These are phyloP conservation scores for Vickermania spadyakhi DNA, from an alignment of 208 protist genomes.

Conservation along the genomic window DNA sequence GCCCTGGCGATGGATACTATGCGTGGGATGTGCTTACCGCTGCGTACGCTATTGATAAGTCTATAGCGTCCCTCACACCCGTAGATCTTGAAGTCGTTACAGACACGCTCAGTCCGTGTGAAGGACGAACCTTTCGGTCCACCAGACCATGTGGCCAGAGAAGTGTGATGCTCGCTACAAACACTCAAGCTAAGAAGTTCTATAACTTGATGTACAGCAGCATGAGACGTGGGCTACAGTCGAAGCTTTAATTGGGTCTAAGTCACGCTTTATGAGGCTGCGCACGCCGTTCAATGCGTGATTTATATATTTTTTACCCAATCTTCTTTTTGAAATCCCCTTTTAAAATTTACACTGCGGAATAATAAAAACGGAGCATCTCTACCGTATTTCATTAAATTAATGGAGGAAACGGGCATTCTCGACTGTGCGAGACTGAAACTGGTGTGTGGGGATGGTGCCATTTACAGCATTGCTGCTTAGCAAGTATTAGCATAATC, in stretches of 20 bases:
- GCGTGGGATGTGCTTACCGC: slow-evolving; percentile 87
- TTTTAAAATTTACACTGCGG: too few relatives aligned
- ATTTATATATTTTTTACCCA: too few relatives aligned
- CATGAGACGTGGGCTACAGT: slow-evolving; percentile 9
- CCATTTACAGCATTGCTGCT: too few relatives aligned
- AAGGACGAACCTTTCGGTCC: slow-evolving; percentile 36
- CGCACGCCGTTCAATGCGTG: too few relatives aligned
- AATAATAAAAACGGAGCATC: too few relatives aligned
- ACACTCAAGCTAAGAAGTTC: slow-evolving; percentile 47
- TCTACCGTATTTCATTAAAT: too few relatives aligned
- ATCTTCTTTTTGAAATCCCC: too few relatives aligned
- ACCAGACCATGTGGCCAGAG: background rate
- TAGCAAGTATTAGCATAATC: too few relatives aligned
- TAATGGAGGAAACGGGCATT: too few relatives aligned
- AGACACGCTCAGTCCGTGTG: slow-evolving; percentile 24
- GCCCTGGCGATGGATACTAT: slow-evolving; percentile 70
- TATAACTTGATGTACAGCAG: slow-evolving; percentile 50
- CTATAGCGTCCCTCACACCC: slow-evolving; percentile 36
- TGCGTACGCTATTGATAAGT: slow-evolving; percentile 55
- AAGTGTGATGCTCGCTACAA: slow-evolving; percentile 28
- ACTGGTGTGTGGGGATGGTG: too few relatives aligned
- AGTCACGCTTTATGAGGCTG: too few relatives aligned
- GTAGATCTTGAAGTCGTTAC: slow-evolving; percentile 44
- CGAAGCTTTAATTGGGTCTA: slow-evolving; percentile 1
- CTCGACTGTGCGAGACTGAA: too few relatives aligned